Percentiles rank a stretch among this genome's conserved stretches.
phyloP scores from a whole-genome alignment of 1,139 yeast genomes.

The Yamadazyma conglobata region DNA sequence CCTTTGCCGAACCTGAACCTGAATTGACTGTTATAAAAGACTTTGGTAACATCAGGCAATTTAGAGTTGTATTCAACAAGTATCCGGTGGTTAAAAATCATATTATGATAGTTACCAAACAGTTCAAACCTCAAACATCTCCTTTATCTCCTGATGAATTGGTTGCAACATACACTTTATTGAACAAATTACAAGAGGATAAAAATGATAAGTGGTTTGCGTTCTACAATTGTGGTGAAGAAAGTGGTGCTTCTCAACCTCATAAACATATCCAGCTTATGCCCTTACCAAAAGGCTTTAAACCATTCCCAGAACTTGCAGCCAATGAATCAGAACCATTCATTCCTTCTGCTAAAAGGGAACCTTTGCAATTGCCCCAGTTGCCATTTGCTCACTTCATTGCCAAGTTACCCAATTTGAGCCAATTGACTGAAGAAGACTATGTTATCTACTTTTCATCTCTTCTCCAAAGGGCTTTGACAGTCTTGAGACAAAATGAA shows the following conservation, averaged over 20 bases:
- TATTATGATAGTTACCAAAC: conserved; percentile 70
- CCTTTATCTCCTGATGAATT: conserved; percentile 72
- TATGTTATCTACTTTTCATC: conserved; percentile 66
- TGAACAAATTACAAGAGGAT: conserved; percentile 26
- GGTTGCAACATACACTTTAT: conserved; percentile 50
- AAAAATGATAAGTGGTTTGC: conserved; percentile 50
- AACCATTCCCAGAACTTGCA: conserved; percentile 58
- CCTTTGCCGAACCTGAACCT: conserved; percentile 80
- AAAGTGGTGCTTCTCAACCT: conserved; percentile 89
- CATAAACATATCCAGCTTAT: conserved; percentile 91
- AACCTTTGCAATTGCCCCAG: conserved; percentile 58
- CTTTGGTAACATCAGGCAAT: conserved; percentile 46
- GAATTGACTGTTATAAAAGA: conserved; percentile 60
- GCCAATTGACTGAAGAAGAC: conserved; percentile 46
- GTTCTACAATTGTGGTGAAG: conserved; percentile 83
- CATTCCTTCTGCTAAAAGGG: conserved; percentile 49
- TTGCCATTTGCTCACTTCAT: conserved; percentile 84
- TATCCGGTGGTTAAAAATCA: conserved; percentile 82
- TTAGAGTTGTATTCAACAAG: conserved; percentile 73
- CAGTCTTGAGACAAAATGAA: conserved; percentile 56
- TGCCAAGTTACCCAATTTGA: conserved; percentile 53
- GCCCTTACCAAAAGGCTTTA: conserved; percentile 58
- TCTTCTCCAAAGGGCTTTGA: conserved; percentile 66
- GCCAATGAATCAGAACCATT: conserved; percentile 45
- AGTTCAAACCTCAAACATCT: conserved; percentile 66